Evolutionary conservation across 2,329 filamentous ascomycete genomes (phyloP), one percentile per base, ranked within the genome.

Genomic region (Penicillium griseofulvum): DNA sequence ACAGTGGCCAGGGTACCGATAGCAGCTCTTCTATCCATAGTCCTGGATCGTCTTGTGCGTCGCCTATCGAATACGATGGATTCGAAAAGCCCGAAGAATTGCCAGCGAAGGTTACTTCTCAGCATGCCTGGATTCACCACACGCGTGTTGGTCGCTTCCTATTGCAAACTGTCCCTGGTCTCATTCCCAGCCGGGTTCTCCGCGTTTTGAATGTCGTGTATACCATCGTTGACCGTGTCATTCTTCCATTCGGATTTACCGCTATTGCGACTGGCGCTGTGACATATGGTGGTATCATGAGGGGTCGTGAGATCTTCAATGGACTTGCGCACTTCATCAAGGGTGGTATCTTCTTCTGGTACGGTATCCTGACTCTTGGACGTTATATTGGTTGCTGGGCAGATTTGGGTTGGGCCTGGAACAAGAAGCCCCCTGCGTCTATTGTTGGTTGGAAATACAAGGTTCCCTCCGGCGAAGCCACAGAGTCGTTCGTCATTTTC

Each of bases 361-460:
- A 95, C 60, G 93, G 93, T 9, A 75, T 96, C 19, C 76, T 97
- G 57, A 96, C 90, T 0, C 80, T 97, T 4, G 91, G 91, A 29
- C 87, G 93, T 53, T 97, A 91, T 88, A 85, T 91, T 68, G 93
- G 93, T 26, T 89, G 89, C 71, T 97, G 96, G 71, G 87, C 89
- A 55, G 90, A 96, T 57, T 82, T 93, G 54, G 93, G 93, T 62
- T 97, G 93, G 93, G 90, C 91, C 0, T 97, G 93, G 93, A 97
- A 97, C 67, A 74, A 92, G 56, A 88, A 89, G 56, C 91, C 91
- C 9, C 69, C 77, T 5, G 72, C 74, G 55, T 78, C 78, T 10
- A 69, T 84, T 12, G 81, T 85, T 17, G 80, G 83, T 61, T 88
- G 87, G 83, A 84, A 84, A 48, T 73, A 79, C 37, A 76, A 72